Conservation (phyloP, 345 rosid species). For the Arabidopsis suecica region DNA sequence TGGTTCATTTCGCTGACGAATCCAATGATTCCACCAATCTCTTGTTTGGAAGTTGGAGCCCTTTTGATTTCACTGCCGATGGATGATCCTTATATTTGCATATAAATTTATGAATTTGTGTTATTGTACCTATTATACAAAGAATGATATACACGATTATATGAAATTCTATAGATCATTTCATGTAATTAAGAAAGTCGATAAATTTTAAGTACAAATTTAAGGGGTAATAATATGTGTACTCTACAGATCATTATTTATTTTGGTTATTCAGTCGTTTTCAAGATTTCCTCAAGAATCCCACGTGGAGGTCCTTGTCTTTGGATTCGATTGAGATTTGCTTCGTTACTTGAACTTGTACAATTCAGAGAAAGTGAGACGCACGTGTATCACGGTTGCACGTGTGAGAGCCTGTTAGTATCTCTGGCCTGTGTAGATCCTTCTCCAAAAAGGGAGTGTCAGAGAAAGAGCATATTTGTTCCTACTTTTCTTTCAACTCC, state of each 20-base stretch:
- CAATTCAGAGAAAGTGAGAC: slow-evolving; percentile 39
- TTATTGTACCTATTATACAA: slow-evolving; percentile 34
- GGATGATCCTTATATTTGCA: slow-evolving; percentile 19
- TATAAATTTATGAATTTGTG: slow-evolving; percentile 15
- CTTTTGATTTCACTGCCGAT: slow-evolving; percentile 44
- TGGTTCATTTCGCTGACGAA: slow-evolving; percentile 37
- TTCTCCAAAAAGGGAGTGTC: slow-evolving; percentile 34
- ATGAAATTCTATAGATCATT: slow-evolving; percentile 29
- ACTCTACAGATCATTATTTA: neutral
- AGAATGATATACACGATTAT: slow-evolving; percentile 26
- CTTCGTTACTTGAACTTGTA: slow-evolving; percentile 36
- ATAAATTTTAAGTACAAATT: slow-evolving; percentile 15
- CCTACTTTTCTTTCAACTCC: slow-evolving; percentile 27
- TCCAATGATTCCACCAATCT: slow-evolving; percentile 45
- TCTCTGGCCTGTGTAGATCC: slow-evolving; percentile 30
- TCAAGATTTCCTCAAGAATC: slow-evolving; percentile 36
- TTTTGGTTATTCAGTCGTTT: slow-evolving; percentile 30
- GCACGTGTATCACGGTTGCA: slow-evolving; percentile 41
- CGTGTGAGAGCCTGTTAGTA: slow-evolving; percentile 32
- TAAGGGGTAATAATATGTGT: slow-evolving; percentile 22
- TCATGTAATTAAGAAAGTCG: slow-evolving; percentile 25
- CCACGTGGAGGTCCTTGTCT: slow-evolving; percentile 45
- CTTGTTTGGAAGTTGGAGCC: slow-evolving; percentile 50
- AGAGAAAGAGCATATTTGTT: slow-evolving; percentile 48
- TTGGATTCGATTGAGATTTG: slow-evolving; percentile 47